These are phyloP conservation scores for Platismatia glauca DNA, from an alignment of 495 filamentous ascomycete genomes.

Conservation along the genomic window DNA sequence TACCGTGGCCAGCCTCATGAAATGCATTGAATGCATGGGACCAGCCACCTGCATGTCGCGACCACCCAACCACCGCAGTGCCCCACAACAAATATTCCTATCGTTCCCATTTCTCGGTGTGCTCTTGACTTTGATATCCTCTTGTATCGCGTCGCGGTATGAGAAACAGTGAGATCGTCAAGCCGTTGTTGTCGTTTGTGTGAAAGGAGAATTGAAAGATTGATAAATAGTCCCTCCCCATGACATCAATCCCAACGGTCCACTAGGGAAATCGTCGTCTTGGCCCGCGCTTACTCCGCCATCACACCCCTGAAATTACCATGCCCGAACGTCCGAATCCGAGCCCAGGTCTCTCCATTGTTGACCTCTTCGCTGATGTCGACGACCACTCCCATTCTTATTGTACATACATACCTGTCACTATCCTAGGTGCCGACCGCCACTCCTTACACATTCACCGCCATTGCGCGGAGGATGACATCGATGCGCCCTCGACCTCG, in stretches of 20 bases:
- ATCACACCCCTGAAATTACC: background rate
- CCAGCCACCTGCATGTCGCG: too few species aligned
- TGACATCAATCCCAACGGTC: background rate
- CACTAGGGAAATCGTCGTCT: background rate
- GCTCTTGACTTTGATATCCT: background rate
- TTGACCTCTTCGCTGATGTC: constrained; percentile 3
- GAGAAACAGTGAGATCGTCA: background rate
- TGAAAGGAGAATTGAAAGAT: background rate
- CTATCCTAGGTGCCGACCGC: constrained; percentile 10
- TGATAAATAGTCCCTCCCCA: too few species aligned
- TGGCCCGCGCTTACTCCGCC: background rate
- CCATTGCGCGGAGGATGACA: constrained; percentile 3
- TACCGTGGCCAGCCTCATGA: too few species aligned
- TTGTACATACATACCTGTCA: constrained; percentile 22
- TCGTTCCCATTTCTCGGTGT: background rate
- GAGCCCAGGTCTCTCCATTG: background rate
- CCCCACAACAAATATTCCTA: background rate
- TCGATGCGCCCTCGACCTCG: constrained; percentile 12
- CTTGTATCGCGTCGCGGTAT: background rate
- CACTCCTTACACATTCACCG: constrained; percentile 19
- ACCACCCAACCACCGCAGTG: too few species aligned
- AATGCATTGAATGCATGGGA: too few species aligned
- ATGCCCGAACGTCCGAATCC: background rate
- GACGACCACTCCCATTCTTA: constrained; percentile 8
- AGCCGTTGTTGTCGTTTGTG: background rate